Base-by-base conservation (phyloP, 2,329 filamentous ascomycete genomes). In the Cordyceps javanica region DNA sequence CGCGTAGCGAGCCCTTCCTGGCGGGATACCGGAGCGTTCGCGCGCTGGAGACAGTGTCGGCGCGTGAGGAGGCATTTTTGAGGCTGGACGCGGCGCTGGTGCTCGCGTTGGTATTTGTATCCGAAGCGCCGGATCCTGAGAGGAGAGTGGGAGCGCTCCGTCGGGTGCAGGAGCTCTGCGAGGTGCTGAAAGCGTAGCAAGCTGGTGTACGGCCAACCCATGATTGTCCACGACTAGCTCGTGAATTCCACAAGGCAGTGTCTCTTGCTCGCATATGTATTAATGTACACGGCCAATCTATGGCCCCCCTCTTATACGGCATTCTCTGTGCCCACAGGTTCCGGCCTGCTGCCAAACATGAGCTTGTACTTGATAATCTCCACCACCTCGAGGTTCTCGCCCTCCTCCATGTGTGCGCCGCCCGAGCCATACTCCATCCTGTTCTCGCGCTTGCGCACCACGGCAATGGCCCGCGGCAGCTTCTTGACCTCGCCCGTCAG, bases 401-500 rank as follows among this genome's bases (percentile, higher is more conserved):
- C 69, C 58, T 67, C 62, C 46, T 67, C 69, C 14, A 65, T 64
- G 32, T 57, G 66, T 49, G 68, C 60, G 71, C 74, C 70, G 75
- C 82, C 65, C 8, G 68, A 67, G 25, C 64, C 63, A 14, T 49
- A n/a, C 30, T 88, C 72, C 21, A 64, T 64, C 21, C 64, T 67
- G 5, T 71, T 76, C 50, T 66, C 68, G n/a, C 78, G 79, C 65
- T 82, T 83, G 61, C 85, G 81, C 25, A 97, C 78, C n/a, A 97
- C 77, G 4, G 88, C 94, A 63, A 97, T 69, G 3, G 92, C 86
- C 67, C 83, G 89, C 6, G 82, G 81, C 51, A 97, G 74, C 73
- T 91, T 96, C 78, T 91, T 96, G 50, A 96, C 86, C 71, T 97
- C 91, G 3, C 94, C 94, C 1, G 86, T 89, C 68, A 97, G 81